Evolutionary conservation across 2,329 filamentous ascomycete genomes (phyloP), one percentile per base, ranked within the genome.

Genomic region (Neocucurbitaria cava): DNA sequence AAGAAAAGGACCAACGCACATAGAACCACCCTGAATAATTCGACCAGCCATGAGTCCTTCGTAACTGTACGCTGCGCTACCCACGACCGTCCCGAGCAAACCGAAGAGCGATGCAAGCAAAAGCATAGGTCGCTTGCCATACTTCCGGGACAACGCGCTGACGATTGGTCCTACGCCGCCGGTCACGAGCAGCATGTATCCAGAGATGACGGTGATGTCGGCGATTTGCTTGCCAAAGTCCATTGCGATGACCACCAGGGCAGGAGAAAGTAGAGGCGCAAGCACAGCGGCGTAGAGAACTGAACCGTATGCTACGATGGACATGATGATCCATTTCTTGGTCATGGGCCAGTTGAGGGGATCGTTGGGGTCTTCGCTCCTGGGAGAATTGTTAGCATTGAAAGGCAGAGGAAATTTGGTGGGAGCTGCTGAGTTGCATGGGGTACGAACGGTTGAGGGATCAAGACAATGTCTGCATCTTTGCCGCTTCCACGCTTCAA

Each of bases 171-270:
- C 74, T n/a, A 71, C 65, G 11, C 62, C 55, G 5, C 65, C 73
- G 4, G 72, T 71, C 3, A 75, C 72, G 1, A 76, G 56, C 5
- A 76, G 59, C 63, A 73, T 72, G 38, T 76, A 76, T n/a, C 74
- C 73, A 6, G 71, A 74, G 15, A 75, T 72, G 28, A 73, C 65
- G 4, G 73, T 76, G 46, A 76, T 71, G 33, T 74, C 72, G 18
- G 50, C 58, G 23, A 76, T 60, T 0, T 53, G 40, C 11, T 56
- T 63, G 0, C 65, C 33, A 30, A 73, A 72, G 18, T 72, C 68
- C 26, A 61, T 30, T 1, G 74, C 68, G 36, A 76, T 72, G 28
- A 73, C 62, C 5, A 74, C 69, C 5, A 75, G 54, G 2, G 70
- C 72, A 3, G 74, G 71, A n/a, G 70, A 74, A 2, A 76, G 64